phyloP scores from a whole-genome alignment of 441 rosid species.

The Adansonia gregorii region DNA sequence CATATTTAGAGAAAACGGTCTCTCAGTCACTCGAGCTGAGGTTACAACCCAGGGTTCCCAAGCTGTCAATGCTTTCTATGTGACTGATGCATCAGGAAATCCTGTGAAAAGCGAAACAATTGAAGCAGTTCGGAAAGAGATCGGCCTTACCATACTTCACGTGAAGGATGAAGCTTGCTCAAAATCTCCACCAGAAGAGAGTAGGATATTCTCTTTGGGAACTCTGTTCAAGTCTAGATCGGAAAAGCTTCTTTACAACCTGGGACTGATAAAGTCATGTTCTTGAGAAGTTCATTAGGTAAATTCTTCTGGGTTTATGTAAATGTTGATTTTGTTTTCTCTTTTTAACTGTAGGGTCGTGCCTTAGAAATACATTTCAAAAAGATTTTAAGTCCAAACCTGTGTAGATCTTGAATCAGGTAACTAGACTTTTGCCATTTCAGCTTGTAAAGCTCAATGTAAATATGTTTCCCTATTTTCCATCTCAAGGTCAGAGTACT shows the following conservation, averaged over 20 bases:
- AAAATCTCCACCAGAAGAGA: conserved; percentile 46
- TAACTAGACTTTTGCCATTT: conserved; percentile 18
- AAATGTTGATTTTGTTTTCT: conserved; percentile 32
- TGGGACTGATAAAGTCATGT: conserved; percentile 64
- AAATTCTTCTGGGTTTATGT: conserved; percentile 3
- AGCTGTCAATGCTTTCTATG: conserved; percentile 73
- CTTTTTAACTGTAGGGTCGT: conserved; percentile 1
- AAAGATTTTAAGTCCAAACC: background rate
- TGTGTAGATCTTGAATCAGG: conserved; percentile 15
- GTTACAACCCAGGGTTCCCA: conserved; percentile 82
- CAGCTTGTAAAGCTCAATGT: conserved; percentile 35
- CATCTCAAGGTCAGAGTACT: background rate
- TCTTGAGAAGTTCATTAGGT: conserved; percentile 42
- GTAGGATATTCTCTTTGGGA: conserved; percentile 63
- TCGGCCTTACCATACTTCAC: conserved; percentile 55
- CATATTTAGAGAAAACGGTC: conserved; percentile 91
- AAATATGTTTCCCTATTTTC: conserved; percentile 16
- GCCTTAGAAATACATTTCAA: conserved; percentile 11
- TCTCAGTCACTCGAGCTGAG: conserved; percentile 86
- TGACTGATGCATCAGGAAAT: conserved; percentile 64
- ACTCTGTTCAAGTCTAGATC: conserved; percentile 68
- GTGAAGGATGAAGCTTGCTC: conserved; percentile 55
- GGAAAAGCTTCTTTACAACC: conserved; percentile 71
- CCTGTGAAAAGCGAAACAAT: conserved; percentile 62
- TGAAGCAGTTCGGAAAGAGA: conserved; percentile 72